Evolutionary conservation across 2,329 filamentous ascomycete species (phyloP).

Genomic region (Colletotrichum spinosum): DNA sequence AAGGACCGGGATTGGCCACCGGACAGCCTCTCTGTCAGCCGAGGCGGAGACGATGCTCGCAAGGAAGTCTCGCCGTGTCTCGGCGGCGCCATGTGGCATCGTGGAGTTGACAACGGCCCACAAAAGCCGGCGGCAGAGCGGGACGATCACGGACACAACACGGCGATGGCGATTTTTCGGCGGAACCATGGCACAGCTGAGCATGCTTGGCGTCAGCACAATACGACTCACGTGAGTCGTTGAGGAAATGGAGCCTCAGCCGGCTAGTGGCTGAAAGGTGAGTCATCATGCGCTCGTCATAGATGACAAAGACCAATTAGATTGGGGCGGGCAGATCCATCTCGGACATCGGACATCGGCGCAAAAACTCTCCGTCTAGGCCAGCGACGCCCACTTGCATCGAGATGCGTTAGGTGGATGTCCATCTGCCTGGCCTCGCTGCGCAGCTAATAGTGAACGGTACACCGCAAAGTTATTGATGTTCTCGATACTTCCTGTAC

Average conservation of each 20-base stretch:
- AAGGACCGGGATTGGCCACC: neutral
- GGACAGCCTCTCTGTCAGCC: slow-evolving; percentile 1
- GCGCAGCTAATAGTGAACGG: neutral
- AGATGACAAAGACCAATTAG: slow-evolving; percentile 5
- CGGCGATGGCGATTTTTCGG: slow-evolving; percentile 12
- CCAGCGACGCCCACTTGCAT: slow-evolving; percentile 2
- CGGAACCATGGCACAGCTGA: neutral
- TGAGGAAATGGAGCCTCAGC: neutral
- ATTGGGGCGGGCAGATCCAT: neutral
- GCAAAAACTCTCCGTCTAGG: slow-evolving; percentile 41
- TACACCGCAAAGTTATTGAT: neutral
- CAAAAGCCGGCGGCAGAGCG: slow-evolving; percentile 22
- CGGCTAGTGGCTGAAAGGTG: neutral
- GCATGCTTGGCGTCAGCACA: slow-evolving; percentile 13
- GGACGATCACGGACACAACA: slow-evolving; percentile 5
- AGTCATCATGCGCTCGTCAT: slow-evolving; percentile 27
- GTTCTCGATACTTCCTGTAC: neutral
- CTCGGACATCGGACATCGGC: slow-evolving; percentile 42
- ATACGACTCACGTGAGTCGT: slow-evolving; percentile 1
- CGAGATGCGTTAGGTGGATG: neutral
- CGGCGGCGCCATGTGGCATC: slow-evolving; percentile 8
- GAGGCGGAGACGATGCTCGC: slow-evolving; percentile 15
- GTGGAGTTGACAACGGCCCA: slow-evolving; percentile 14
- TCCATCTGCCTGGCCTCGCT: slow-evolving; percentile 12
- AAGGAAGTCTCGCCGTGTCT: slow-evolving; percentile 16